Base-by-base conservation (phyloP, 2,329 filamentous ascomycete species). In the Ophiobolus disseminans region DNA sequence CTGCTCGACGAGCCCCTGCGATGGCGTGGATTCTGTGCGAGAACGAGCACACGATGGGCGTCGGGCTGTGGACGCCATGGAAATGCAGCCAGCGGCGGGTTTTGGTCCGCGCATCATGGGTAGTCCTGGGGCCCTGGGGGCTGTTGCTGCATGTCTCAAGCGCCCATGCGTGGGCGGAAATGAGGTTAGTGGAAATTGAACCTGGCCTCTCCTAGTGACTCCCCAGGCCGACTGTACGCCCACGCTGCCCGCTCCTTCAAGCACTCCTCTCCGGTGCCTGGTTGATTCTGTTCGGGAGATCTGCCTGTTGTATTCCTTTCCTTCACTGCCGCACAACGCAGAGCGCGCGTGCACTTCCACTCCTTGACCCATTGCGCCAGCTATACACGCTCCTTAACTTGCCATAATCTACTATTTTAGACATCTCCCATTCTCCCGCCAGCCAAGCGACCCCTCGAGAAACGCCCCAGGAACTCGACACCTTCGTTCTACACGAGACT, bases 161-260 rank as follows among this genome's bases (percentile, higher is more conserved):
- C 51, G 57, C 55, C 56, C 58, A 62, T 60, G 58, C 60, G 28
- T n/a, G 38, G 40, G 50, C 58, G 60, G 59, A 62, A 61, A 62
- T 62, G 57, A 62, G 54, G 38, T 40, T 64, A 62, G 59, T 57
- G 57, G 48, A 55, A 49, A 47, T 48, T 25, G 50, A 57, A 45
- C 61, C 61, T 50, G 48, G 60, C 48, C 31, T 46, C 45, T 50
- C 53, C 59, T 40, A 53, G 49, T 52, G 48, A 43, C 51, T 58
- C 50, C 53, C 55, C 54, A 57, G 55, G 43, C 50, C 40, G 46
- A 50, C 56, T 53, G 44, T 47, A 39, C 30, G 30, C 50, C 51
- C 44, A 48, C 41, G 44, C 35, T 35, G 45, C 52, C 51, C 51
- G 55, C 58, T 57, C 48, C 45, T 43, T 47, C 37, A 53, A 52